phyloP scores from a whole-genome alignment of 768 basidiomycete species.

The Trametes elegans region DNA sequence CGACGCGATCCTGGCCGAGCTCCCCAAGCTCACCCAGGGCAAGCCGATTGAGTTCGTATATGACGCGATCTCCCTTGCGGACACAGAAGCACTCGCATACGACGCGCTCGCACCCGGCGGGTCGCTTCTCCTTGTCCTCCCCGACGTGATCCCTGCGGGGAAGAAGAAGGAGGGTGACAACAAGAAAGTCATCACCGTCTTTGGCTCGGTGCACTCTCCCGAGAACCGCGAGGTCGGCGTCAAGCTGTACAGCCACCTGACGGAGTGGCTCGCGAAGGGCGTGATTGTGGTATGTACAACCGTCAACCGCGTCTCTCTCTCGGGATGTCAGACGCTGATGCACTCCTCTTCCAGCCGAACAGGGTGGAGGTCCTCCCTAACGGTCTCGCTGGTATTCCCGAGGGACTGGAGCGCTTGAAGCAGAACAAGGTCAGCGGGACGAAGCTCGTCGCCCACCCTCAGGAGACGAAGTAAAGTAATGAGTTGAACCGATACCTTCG shows the following conservation, averaged over 20 bases:
- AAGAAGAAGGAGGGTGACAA: conserved; percentile 5
- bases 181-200: conserved; percentile 16
- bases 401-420: conserved; percentile 22
- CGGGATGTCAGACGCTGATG: no score
- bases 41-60: conserved; percentile 23
- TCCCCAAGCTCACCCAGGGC: conserved; percentile 10
- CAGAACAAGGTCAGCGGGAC: conserved; percentile 23
- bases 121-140: conserved; percentile 17
- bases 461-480: conserved; percentile 22
- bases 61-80: conserved; percentile 22
- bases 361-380: conserved; percentile 26
- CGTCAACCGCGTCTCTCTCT: no score
- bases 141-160: conserved; percentile 1
- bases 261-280: conserved; percentile 18
- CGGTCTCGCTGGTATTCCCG: conserved; percentile 24
- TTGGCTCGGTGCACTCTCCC: conserved; percentile 10
- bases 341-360: conserved; percentile 23
- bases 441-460: conserved; percentile 27
- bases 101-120: conserved; percentile 22
- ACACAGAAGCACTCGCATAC: conserved; percentile 22
- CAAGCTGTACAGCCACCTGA: conserved; percentile 17
- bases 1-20: conserved; percentile 1
- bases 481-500: neutral
- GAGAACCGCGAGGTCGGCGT: conserved; percentile 13
- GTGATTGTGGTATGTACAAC: conserved; percentile 17